These are phyloP conservation scores for Rutstroemia sp. DNA, from an alignment of 2,329 filamentous ascomycete genomes.

Conservation along the genomic window DNA sequence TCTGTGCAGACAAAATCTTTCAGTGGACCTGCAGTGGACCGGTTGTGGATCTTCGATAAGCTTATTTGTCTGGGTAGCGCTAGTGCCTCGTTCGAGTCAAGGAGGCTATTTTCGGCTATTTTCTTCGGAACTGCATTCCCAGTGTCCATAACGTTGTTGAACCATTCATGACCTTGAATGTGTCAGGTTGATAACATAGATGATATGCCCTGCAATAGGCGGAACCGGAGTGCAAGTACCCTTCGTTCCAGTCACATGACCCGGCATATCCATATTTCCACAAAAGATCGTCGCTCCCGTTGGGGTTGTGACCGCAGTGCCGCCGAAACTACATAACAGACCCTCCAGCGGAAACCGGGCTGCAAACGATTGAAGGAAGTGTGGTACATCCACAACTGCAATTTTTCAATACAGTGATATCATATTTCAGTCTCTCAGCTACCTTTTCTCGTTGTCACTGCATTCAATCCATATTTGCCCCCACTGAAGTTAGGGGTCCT, in stretches of 20 bases:
- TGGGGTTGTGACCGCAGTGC: slow-evolving; percentile 3
- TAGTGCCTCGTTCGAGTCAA: neutral
- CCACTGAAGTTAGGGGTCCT: neutral
- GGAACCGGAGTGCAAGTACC: no score
- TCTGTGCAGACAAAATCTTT: neutral
- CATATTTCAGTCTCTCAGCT: neutral
- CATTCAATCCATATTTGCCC: slow-evolving; percentile 1
- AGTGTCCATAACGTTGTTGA: no score
- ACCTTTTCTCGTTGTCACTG: neutral
- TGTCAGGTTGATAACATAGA: no score
- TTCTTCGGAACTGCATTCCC: neutral
- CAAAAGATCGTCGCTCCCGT: neutral
- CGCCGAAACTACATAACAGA: slow-evolving; percentile 1
- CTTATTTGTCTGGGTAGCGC: neutral
- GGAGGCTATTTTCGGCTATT: neutral
- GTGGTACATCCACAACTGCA: slow-evolving; percentile 1
- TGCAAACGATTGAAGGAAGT: neutral
- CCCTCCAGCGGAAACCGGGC: neutral
- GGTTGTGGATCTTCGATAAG: slow-evolving; percentile 8
- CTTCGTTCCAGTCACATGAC: neutral
- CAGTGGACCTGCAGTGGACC: neutral
- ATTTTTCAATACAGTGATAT: slow-evolving; percentile 4
- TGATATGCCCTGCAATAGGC: no score
- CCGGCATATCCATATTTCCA: neutral
- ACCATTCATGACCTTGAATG: no score